Evolutionary conservation across 1,284 basidiomycete genomes (phyloP).

Genomic region (Termitomyces sp.): DNA sequence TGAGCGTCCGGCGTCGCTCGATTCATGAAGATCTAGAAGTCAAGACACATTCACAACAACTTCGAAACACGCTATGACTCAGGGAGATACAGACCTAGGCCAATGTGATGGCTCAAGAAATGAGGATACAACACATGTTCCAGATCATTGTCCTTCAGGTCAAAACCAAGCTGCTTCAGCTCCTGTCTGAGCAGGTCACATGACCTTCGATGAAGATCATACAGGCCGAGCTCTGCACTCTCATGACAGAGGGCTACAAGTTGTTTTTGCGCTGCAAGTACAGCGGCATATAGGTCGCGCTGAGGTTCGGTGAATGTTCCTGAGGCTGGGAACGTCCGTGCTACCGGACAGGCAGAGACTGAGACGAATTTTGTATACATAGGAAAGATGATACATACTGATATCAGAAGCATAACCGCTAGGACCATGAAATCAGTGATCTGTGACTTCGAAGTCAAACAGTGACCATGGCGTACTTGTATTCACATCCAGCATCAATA

Average conservation of each 20-base stretch:
- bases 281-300: conserved; percentile 81
- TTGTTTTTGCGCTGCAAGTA: conserved; percentile 72
- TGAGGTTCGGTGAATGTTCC: conserved; percentile 82
- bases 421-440: background rate
- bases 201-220: conserved; percentile 78
- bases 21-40: conserved; percentile 72
- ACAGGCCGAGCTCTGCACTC: conserved; percentile 38
- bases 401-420: conserved; percentile 97
- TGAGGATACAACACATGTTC: conserved; percentile 83
- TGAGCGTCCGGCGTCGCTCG: conserved; percentile 44
- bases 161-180: conserved; percentile 81
- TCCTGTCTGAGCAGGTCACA: conserved; percentile 70
- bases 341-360: conserved; percentile 21
- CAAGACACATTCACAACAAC: too few relatives aligned
- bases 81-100: conserved; percentile 54
- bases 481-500: conserved; percentile 89
- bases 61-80: background rate
- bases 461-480: conserved; percentile 50
- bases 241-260: conserved; percentile 64
- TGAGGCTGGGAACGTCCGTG: conserved; percentile 85
- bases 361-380: conserved; percentile 5
- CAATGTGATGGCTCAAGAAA: conserved; percentile 82
- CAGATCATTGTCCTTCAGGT: conserved; percentile 58
- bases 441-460: background rate
- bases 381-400: conserved; percentile 43